Conservation (phyloP, 306 rosid genomes). For the Vigna mungo region DNA sequence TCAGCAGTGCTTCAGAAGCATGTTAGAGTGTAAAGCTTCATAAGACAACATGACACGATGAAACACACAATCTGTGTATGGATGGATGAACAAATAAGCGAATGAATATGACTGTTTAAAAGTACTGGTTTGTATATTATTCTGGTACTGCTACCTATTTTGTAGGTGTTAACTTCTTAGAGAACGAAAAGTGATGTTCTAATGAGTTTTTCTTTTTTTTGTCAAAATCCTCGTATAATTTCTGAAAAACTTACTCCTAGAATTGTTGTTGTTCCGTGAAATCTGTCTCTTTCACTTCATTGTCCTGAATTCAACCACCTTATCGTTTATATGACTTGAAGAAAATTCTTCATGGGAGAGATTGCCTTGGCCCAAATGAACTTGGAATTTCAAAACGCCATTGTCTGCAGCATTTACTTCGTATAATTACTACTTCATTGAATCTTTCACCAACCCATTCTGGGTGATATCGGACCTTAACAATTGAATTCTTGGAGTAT, state of each 20-base stretch:
- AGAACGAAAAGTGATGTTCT: not conserved
- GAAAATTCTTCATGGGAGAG: not conserved
- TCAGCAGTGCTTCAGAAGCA: constrained; percentile 93
- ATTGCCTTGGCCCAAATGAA: not conserved
- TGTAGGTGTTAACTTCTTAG: constrained; percentile 40
- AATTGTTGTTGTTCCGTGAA: not conserved
- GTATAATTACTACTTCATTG: not conserved
- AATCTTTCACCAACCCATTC: not conserved
- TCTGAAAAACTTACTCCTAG: not conserved
- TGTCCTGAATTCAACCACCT: not conserved
- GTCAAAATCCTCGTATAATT: not conserved
- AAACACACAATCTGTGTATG: constrained; percentile 32
- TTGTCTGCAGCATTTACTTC: constrained; percentile 6
- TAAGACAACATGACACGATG: constrained; percentile 35
- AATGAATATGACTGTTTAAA: too few relatives aligned
- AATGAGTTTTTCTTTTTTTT: not conserved
- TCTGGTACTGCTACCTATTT: constrained; percentile 16
- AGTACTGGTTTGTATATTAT: constrained; percentile 44
- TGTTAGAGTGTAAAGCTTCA: constrained; percentile 63
- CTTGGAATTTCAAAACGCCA: not conserved
- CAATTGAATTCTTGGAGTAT: not conserved
- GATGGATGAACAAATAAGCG: constrained; percentile 5
- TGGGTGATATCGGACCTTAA: too few relatives aligned
- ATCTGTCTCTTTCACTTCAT: not conserved
- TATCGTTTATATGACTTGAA: not conserved